Base-by-base conservation (phyloP, 352 stramenopile species). In the Globisporangium parvum region DNA sequence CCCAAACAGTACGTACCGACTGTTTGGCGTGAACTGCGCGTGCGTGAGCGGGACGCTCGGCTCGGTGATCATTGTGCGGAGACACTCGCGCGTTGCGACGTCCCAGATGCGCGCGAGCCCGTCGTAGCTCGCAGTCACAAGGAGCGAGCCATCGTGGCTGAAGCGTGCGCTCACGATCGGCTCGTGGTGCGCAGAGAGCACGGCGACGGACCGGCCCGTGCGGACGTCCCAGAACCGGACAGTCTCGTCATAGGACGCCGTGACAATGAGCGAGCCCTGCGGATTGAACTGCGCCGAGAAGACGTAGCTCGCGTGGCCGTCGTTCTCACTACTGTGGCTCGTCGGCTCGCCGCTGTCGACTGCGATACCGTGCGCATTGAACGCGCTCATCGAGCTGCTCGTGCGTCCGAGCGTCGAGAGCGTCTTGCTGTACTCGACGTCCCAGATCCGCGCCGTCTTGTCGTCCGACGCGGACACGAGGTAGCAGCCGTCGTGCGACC, bases 141-240 rank as follows among this genome's bases (percentile, higher is more conserved):
- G 78, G 59, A 97, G 85, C 40, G 93, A 98, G 59, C 95, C 95
- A 69, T 98, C 95, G 23, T 79, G 77, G 66, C 96, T 97, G 65
- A 99, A 98, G 56, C 82, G 73, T 28, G 97, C 90, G 24, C 86
- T 88, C 18, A 96, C 98, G 2, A 99, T 93, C 5, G 96, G 91
- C 67, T 98, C 95, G 31, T 94, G 96, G 67, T 99, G 96, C 0
- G 91, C 94, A 3, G 82, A 76, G 35, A 98, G 73, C n/a, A 80
- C 83, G 9, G 75, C 80, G 3, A 98, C 79, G 50, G 77, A 94
- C 28, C 89, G 85, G 10, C 90, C 93, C 23, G 76, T 95, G 28
- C 95, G 85, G 17, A 98, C 80, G 67, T 99, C 96, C 96, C 96
- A 99, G 18, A 98, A 66, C 53, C 96, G 94, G 42, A 98, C 88